Base-by-base conservation (phyloP, 495 filamentous ascomycete genomes). In the Xylaria longipes region DNA sequence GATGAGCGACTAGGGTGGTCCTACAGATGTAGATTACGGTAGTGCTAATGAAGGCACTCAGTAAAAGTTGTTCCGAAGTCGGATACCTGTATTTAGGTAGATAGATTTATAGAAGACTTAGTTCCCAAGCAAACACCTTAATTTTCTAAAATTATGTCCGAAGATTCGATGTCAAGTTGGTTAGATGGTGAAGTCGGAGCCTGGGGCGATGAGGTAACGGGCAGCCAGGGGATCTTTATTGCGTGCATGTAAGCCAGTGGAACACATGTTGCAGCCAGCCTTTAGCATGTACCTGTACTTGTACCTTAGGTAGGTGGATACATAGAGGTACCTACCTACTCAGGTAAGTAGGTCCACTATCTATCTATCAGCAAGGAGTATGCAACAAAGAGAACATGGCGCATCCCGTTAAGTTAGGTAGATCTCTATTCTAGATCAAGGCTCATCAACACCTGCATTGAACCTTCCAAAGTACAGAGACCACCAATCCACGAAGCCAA, bases 221-320 rank as follows among this genome's bases (percentile, higher is more conserved):
- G 54, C 63, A 48, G 39, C 22, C 61, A 58, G 61, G 37, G 37
- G n/a, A n/a, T 62, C 48, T 52, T 25, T 25, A 52, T 52, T 52
- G 22, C 48, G 48, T 52, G 27, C 52, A 56, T 54, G 3, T 15
- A 54, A 54, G 22, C 48, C 48, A 52, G 48, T 52, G 48, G 22
- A 8, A n/a, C n/a, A 48, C 8, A 22, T 52, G 6, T 27, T 22
- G 9, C 48, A 27, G 48, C 48, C 48, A 12, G 5, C 35, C 43
- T n/a, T 50, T n/a, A n/a, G n/a, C n/a, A 39, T 39, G 37, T 50
- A 50, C 8, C n/a, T n/a, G n/a, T 50, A 50, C n/a, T n/a, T 50
- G 7, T 50, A 50, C 46, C n/a, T 25, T n/a, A n/a, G n/a, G n/a
- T n/a, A 22, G 17, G 20, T 9, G 12, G 37, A 9, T 14, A 33